These are phyloP conservation scores for Colletotrichum sp. DNA, from an alignment of 2,329 filamentous ascomycete species.

Conservation along the genomic window DNA sequence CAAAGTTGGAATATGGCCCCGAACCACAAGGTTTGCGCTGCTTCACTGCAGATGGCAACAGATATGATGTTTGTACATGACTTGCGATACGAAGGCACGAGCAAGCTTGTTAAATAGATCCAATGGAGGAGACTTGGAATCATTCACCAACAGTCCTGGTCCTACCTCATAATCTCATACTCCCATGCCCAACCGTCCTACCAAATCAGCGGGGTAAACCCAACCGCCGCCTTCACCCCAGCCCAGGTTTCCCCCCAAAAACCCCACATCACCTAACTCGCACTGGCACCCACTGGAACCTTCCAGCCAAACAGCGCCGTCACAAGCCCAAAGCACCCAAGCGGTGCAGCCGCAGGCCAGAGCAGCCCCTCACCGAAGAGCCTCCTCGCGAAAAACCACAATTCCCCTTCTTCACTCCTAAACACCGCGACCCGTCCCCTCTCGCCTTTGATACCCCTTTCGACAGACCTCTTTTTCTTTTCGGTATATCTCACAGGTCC, in stretches of 20 bases:
- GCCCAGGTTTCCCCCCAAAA: neutral
- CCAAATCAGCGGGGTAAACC: constrained; percentile 9
- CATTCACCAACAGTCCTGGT: neutral
- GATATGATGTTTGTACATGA: neutral
- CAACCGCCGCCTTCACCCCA: neutral
- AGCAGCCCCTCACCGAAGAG: neutral
- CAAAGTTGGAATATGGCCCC: neutral
- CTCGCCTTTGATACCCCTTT: neutral
- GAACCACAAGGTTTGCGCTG: neutral
- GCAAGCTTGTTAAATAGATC: neutral
- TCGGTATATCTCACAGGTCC: neutral
- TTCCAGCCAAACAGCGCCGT: constrained; percentile 18
- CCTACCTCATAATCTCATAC: neutral
- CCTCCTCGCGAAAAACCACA: neutral
- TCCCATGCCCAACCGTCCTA: neutral
- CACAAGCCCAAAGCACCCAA: neutral
- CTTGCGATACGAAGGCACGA: neutral
- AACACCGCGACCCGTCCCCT: neutral
- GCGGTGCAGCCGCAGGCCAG: neutral
- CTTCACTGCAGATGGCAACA: neutral
- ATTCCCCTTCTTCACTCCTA: neutral
- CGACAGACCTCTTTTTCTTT: neutral
- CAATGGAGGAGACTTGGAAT: neutral
- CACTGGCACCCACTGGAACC: constrained; percentile 13
- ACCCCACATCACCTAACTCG: neutral